These are phyloP conservation scores for Monascus ruber DNA, from an alignment of 2,329 filamentous ascomycete genomes.

Conservation along the genomic window DNA sequence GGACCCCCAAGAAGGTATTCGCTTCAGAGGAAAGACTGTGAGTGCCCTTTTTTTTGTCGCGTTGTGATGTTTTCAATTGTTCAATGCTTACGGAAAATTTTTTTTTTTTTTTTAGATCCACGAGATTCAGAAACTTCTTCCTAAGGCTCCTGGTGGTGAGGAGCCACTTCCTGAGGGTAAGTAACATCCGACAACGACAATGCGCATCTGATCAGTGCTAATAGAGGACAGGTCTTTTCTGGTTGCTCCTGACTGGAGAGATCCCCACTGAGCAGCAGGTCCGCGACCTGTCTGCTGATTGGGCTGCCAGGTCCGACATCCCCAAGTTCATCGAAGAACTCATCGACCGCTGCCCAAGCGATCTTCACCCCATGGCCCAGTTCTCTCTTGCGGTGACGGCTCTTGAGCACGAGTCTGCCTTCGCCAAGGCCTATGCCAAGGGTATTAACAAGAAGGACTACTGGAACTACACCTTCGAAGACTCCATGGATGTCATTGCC, in stretches of 20 bases:
- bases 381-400: conserved; percentile 96
- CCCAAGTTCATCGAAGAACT: conserved; percentile 99
- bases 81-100: conserved; percentile 11
- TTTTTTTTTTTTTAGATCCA: conserved; percentile 51
- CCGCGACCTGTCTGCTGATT: conserved; percentile 93
- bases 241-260: conserved; percentile 96
- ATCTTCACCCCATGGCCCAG: conserved; percentile 99
- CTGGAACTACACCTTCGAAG: conserved; percentile 99
- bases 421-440: conserved; percentile 97
- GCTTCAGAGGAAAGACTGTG: conserved; percentile 93
- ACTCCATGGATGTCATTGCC: conserved; percentile 98
- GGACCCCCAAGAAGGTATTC: conserved; percentile 97
- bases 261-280: conserved; percentile 97
- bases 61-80: not conserved
- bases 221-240: conserved; percentile 68
- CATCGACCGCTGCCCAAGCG: conserved; percentile 97
- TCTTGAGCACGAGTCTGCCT: conserved; percentile 95
- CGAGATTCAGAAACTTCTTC: conserved; percentile 94
- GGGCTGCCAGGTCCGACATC: conserved; percentile 92
- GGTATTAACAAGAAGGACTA: conserved; percentile 99
- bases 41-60: conserved; percentile 11
- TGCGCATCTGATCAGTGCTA: not conserved
- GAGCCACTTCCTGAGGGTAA: conserved; percentile 91
- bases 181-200: conserved; percentile 4
- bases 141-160: conserved; percentile 90